These are phyloP conservation scores for Boletus reticulatus DNA, from an alignment of 768 basidiomycete species.

Conservation along the genomic window DNA sequence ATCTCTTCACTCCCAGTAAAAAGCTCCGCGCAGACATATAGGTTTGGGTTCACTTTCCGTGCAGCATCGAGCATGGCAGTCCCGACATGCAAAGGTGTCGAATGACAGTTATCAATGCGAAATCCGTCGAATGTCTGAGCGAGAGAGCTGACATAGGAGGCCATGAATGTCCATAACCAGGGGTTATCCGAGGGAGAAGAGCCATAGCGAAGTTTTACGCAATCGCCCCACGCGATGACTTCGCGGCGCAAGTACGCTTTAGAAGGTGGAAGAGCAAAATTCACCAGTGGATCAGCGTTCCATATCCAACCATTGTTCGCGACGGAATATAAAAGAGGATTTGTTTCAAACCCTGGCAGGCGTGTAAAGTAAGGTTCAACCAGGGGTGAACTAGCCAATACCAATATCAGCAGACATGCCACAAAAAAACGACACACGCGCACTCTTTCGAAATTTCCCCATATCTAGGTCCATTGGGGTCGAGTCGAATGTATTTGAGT, in stretches of 20 bases:
- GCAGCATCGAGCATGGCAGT: constrained; percentile 91
- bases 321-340: constrained; percentile 62
- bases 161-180: constrained; percentile 95
- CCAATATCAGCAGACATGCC: constrained; percentile 6
- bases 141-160: constrained; percentile 73
- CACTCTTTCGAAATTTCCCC: constrained; percentile 77
- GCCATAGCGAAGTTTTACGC: constrained; percentile 97
- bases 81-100: constrained; percentile 96
- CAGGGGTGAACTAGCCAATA: constrained; percentile 62
- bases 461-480: constrained; percentile 77
- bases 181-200: constrained; percentile 76
- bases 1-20: constrained; percentile 96
- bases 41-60: constrained; percentile 80
- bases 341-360: constrained; percentile 54
- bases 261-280: constrained; percentile 90
- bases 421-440: constrained; percentile 29
- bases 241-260: constrained; percentile 95
- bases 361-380: constrained; percentile 94
- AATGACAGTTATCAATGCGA: constrained; percentile 98
- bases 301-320: constrained; percentile 99
- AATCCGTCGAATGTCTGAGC: constrained; percentile 91
- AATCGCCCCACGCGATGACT: constrained; percentile 97
- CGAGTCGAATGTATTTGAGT: constrained; percentile 77
- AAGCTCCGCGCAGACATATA: constrained; percentile 97
- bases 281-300: constrained; percentile 90